Evolutionary conservation across 331 rosid genomes (phyloP), one percentile per base, ranked within the genome.

Genomic region (Cucumis variabilis): DNA sequence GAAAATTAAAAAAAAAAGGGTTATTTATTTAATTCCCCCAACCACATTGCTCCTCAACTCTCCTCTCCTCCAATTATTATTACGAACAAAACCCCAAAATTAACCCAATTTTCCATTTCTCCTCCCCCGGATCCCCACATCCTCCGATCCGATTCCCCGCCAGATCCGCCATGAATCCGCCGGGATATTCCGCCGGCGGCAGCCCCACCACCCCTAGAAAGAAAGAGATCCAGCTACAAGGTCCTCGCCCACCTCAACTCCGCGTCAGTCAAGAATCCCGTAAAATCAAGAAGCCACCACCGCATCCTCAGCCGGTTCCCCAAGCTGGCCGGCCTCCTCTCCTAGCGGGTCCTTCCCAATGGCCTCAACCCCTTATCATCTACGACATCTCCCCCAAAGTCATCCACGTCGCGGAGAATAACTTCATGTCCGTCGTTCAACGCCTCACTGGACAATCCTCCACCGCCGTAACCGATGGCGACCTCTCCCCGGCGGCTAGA

Each of bases 401-500:
- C 78, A 90, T 93, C 88, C 95, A 93, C 82, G 88, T 94, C 78
- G 33, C 92, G 10, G 96, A 74, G 84, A 86, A 23, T 69, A 91
- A 97, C 63, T 97, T 97, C 94, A 95, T 93, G 98, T 90, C 97
- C 90, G 77, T 92, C 11, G 98, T 97, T 30, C 99, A 97, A 89
- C 95, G 98, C 53, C 99, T 97, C 79, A 97, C 99, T 20, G 99
- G 99, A 6, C 92, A 89, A 0, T 85, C 93, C 13, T 11, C 85
- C 15, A 46, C 71, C 25, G 86, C 91, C 2, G 65, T 80, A 17
- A 75, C 88, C 84, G 81, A 92, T 24, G 98, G 97, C 11, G 93
- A 91, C n/a, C 85, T 97, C 0, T 97, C 98, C 2, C 98, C 99
- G 27, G 99, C 98, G n/a, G 99, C 98, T 7, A 92, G 98, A 25